Evolutionary conservation across 139 green algal genomes (phyloP).

Genomic region (Picochlorum sp.): DNA sequence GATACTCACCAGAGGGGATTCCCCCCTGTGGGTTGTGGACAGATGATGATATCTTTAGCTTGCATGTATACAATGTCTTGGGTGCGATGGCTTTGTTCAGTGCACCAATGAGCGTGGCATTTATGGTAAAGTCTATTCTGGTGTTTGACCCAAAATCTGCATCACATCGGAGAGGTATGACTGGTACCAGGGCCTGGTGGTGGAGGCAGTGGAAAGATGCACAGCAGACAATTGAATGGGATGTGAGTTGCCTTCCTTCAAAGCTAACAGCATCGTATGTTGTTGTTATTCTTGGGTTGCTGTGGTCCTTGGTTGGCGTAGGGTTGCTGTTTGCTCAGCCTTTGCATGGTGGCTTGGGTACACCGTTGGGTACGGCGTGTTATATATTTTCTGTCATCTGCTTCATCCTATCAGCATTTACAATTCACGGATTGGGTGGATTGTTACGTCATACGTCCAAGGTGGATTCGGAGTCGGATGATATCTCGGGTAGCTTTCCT

Average conservation of each 20-base stretch:
- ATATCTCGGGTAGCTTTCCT: background rate
- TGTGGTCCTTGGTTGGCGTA: slow-evolving; percentile 37
- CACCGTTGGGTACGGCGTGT: background rate
- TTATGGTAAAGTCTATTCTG: slow-evolving; percentile 42
- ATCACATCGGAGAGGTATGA: background rate
- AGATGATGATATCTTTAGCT: too few relatives aligned
- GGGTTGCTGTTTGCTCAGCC: slow-evolving; percentile 27
- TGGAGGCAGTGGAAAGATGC: background rate
- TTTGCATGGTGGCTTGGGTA: background rate
- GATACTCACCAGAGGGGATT: too few relatives aligned
- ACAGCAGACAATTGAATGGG: slow-evolving; percentile 4
- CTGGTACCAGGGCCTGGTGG: background rate
- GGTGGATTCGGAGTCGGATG: background rate
- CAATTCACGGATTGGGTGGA: slow-evolving; percentile 66
- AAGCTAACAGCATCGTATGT: slow-evolving; percentile 15
- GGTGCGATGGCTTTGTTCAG: background rate
- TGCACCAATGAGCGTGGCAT: slow-evolving; percentile 30
- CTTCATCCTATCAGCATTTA: slow-evolving; percentile 57
- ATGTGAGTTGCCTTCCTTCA: slow-evolving; percentile 22
- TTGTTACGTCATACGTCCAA: slow-evolving; percentile 27
- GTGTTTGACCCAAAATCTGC: slow-evolving; percentile 31
- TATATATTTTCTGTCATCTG: slow-evolving; percentile 35
- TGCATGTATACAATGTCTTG: background rate
- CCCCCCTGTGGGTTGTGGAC: too few relatives aligned
- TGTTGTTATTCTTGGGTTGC: slow-evolving; percentile 32